A percentile compares a stretch with the other conserved stretches of the same genome.
Conservation (phyloP, 441 rosid genomes). For the Erodium trifolium region DNA sequence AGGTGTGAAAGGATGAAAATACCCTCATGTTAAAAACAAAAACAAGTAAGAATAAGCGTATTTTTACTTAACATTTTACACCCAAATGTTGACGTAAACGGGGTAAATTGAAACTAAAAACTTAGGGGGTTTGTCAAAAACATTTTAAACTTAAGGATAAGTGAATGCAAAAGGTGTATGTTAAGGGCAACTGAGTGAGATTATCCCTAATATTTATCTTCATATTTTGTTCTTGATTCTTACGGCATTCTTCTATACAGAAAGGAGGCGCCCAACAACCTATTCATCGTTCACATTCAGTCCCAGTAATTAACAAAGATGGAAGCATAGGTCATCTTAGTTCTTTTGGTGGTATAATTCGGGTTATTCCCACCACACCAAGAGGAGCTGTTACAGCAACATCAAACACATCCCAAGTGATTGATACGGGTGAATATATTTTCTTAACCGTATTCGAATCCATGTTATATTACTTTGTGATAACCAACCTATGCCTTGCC, state of each 20-base stretch:
- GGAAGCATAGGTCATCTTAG: slow-evolving; percentile 45
- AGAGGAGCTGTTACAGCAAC: slow-evolving; percentile 27
- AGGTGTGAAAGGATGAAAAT: too few species aligned
- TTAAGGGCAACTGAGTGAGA: too few species aligned
- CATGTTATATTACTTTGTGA: slow-evolving; percentile 22
- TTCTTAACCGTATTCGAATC: background rate
- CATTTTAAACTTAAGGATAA: too few species aligned
- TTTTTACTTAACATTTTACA: too few species aligned
- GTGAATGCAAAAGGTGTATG: too few species aligned
- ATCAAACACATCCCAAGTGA: slow-evolving; percentile 32
- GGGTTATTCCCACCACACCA: slow-evolving; percentile 73
- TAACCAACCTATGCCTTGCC: slow-evolving; percentile 51
- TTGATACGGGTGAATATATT: slow-evolving; percentile 39
- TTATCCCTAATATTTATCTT: slow-evolving; percentile 4
- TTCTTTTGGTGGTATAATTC: slow-evolving; percentile 48
- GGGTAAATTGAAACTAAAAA: too few species aligned
- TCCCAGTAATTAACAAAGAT: slow-evolving; percentile 61
- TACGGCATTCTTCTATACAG: slow-evolving; percentile 39
- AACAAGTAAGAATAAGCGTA: too few species aligned
- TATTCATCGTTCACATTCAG: slow-evolving; percentile 82
- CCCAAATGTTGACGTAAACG: too few species aligned
- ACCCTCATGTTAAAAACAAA: too few species aligned
- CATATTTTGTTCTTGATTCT: slow-evolving; percentile 17
- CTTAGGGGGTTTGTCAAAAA: too few species aligned
- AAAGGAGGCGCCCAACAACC: slow-evolving; percentile 42